A percentile compares a stretch with the other conserved stretches of the same genome.
Conservation (phyloP, 345 rosid species). For the Corchorus olitorius region DNA sequence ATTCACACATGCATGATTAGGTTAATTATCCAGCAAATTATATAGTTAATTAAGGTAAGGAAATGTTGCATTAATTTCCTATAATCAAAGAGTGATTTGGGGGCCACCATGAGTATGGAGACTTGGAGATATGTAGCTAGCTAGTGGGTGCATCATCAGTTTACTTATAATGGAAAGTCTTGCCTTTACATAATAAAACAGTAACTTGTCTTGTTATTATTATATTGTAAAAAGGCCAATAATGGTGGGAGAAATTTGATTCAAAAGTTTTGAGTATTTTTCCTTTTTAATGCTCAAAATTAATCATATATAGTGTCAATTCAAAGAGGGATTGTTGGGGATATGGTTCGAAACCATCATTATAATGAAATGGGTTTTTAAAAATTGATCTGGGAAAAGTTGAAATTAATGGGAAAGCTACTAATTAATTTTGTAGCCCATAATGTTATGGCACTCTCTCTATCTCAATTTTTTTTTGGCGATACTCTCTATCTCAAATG, state of each 20-base stretch:
- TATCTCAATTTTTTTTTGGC: too few species aligned
- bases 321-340: background rate
- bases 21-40: background rate
- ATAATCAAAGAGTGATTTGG: background rate
- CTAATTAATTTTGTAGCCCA: background rate
- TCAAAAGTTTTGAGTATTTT: background rate
- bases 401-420: too few species aligned
- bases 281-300: too few species aligned
- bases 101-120: background rate
- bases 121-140: background rate
- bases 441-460: too few species aligned
- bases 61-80: background rate
- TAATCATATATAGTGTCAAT: constrained; percentile 14
- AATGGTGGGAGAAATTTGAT: background rate
- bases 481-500: too few species aligned
- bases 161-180: constrained; percentile 24
- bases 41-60: background rate
- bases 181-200: constrained; percentile 21
- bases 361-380: too few species aligned
- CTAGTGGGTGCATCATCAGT: constrained; percentile 12
- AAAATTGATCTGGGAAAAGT: background rate
- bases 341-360: too few species aligned
- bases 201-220: constrained; percentile 8
- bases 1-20: background rate
- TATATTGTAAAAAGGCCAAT: background rate